Evolutionary conservation across 176 grass and related monocot genomes (phyloP), one percentile per base, ranked within the genome.

Genomic region (Aegilops bicornis): DNA sequence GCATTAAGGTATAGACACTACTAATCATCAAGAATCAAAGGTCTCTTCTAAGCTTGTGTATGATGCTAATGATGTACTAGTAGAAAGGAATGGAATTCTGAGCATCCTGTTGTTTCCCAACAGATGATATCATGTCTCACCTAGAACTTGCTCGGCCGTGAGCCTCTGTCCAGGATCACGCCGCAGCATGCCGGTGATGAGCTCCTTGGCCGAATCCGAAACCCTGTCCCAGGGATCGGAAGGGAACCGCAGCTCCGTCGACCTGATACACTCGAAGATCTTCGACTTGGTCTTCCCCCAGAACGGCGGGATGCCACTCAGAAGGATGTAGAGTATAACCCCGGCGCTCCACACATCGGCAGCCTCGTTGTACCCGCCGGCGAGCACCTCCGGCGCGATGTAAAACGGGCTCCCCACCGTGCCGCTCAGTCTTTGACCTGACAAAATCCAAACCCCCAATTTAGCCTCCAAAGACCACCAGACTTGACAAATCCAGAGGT

Each of bases 361-460:
- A 3, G 92, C 90, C 78, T 99, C 94, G 24, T 92, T 96, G 83
- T 99, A 99, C 17, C 94, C 92, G 45, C 97, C 90, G 4, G 97
- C 78, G 1, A 99, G 92, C 32, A 99, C 97, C 87, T 99, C 97
- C 14, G 97, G 97, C 7, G 97, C 93, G 69, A 96, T 99, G 83
- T 99, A 99, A 72, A 99, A 99, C 2, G 97, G 94, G 67, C 94
- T 99, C 52, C 97, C 94, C 69, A 99, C 97, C 50, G 89, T 99
- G 60, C 97, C 97, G 45, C 89, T 87, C 84, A 99, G 91, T 78
- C 82, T 94, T 82, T 90, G 90, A 62, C 97, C 97, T 99, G 73
- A 73, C 73, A 82, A 87, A 84, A 86, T 39, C 6, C 20, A 86
- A 84, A 43, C 31, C 70, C 27, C 23, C 32, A 83, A 68, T 70